A percentile compares a stretch with the other conserved stretches of the same genome.
Evolutionary conservation across 2,329 filamentous ascomycete species (phyloP).

Genomic region (Trichoderma sp.): DNA sequence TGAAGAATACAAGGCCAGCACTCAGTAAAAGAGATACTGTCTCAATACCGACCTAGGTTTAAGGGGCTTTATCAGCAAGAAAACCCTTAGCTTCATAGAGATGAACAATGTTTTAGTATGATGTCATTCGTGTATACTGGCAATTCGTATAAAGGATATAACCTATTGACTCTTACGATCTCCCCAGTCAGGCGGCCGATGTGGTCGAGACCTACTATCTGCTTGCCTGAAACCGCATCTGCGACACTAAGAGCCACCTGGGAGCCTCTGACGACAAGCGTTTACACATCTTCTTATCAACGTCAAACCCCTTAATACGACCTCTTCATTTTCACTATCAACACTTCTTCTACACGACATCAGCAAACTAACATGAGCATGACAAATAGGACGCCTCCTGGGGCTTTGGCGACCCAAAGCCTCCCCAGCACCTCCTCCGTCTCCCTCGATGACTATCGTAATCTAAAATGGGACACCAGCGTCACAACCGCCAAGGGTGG

Average conservation of each 20-base stretch:
- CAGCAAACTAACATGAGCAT: not conserved
- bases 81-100: not conserved
- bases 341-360: not conserved
- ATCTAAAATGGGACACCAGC: slow-evolving; percentile 51
- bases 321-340: not conserved
- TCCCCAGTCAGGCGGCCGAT: slow-evolving; percentile 24
- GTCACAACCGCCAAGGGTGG: slow-evolving; percentile 43
- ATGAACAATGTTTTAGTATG: not conserved
- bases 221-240: slow-evolving; percentile 38
- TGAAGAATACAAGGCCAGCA: not conserved
- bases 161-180: slow-evolving; percentile 41
- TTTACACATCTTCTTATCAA: slow-evolving; percentile 45
- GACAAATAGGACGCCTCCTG: slow-evolving; percentile 41
- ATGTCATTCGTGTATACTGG: not conserved
- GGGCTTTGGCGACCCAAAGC: slow-evolving; percentile 53
- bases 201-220: slow-evolving; percentile 30
- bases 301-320: too few species aligned
- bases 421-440: slow-evolving; percentile 43
- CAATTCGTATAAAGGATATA: slow-evolving; percentile 27
- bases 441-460: slow-evolving; percentile 58
- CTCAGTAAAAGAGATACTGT: not conserved
- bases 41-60: not conserved
- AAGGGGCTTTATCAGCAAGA: not conserved
- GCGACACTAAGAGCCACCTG: slow-evolving; percentile 44
- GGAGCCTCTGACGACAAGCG: slow-evolving; percentile 40